Evolutionary conservation across 2,329 filamentous ascomycete genomes (phyloP), one percentile per base, ranked within the genome.

Genomic region (Fusarium mundagurra): DNA sequence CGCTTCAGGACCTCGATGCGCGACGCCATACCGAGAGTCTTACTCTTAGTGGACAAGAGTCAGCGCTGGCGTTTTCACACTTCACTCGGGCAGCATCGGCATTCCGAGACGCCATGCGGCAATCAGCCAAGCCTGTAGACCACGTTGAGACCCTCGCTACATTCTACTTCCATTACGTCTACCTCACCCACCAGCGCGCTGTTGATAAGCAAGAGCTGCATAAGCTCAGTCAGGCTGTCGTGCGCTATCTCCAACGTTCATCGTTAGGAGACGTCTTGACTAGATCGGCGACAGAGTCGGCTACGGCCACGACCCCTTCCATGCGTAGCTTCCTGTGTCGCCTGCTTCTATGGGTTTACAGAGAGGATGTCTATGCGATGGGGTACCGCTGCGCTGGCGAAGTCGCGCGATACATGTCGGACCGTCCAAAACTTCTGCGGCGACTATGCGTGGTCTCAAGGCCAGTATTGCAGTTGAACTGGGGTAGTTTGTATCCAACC

Each of bases 261-360:
- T 48, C 45, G 14, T 31, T 48, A 48, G 27, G 45, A 4, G 27
- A 48, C 0, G 5, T 31, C 2, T n/a, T 48, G 27, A 22, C 20
- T 14, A 17, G 20, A 48, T 31, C 27, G 9, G 7, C 10, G 4
- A 2, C 27, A 4, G 27, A 48, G 9, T 4, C 9, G 0, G 9
- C 20, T 22, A 3, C 13, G 24, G 0, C 45, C 1, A 48, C 31
- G 20, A 22, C 27, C 10, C 45, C 20, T 6, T 17, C 45, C 0
- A 31, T 48, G 20, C 20, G 45, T 8, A 16, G 20, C 9, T 48
- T 48, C 6, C 0, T 31, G 20, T 31, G 45, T 8, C 27, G 45
- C 2, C 14, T 48, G 9, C 45, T 48, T 0, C 10, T 48, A 22
- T 48, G 45, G 45, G 27, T 48, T 12, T 48, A 48, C 6, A 31